Percentiles rank a stretch among this genome's conserved stretches.
phyloP scores from a whole-genome alignment of 176 grass and related monocot species.

The Leersia perrieri region DNA sequence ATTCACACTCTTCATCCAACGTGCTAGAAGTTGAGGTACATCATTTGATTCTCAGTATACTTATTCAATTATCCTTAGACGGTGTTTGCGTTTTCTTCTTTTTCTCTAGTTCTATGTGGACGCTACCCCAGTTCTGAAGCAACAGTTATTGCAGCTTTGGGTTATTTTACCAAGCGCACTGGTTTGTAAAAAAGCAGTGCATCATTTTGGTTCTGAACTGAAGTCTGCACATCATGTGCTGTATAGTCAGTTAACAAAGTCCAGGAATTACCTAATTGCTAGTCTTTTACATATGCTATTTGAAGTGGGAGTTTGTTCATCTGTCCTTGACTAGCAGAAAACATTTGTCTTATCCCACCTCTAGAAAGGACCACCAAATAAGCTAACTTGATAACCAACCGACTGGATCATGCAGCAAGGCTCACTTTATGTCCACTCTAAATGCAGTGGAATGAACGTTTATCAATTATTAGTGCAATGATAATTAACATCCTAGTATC shows the following conservation, averaged over 20 bases:
- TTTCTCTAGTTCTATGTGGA: background rate
- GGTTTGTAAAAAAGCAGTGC: background rate
- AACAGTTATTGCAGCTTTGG: background rate
- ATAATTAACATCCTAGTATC: background rate
- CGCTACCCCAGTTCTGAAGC: background rate
- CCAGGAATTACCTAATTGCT: background rate
- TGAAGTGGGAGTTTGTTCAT: background rate
- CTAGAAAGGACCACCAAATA: background rate
- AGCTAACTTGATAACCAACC: background rate
- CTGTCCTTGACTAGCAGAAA: background rate
- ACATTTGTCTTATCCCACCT: background rate
- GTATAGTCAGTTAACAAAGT: background rate
- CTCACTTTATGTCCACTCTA: too few species aligned
- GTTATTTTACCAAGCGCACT: background rate
- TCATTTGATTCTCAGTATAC: background rate
- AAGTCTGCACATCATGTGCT: background rate
- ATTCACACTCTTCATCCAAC: conserved; percentile 97
- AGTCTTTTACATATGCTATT: background rate
- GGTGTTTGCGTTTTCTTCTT: background rate
- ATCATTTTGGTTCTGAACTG: background rate
- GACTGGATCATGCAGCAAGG: background rate
- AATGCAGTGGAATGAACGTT: background rate
- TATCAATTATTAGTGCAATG: background rate
- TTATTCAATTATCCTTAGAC: conserved; percentile 18
- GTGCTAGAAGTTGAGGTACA: conserved; percentile 94